These are phyloP conservation scores for Saccharomyces hybrid DNA, from an alignment of 1,139 yeast genomes.

Conservation along the genomic window DNA sequence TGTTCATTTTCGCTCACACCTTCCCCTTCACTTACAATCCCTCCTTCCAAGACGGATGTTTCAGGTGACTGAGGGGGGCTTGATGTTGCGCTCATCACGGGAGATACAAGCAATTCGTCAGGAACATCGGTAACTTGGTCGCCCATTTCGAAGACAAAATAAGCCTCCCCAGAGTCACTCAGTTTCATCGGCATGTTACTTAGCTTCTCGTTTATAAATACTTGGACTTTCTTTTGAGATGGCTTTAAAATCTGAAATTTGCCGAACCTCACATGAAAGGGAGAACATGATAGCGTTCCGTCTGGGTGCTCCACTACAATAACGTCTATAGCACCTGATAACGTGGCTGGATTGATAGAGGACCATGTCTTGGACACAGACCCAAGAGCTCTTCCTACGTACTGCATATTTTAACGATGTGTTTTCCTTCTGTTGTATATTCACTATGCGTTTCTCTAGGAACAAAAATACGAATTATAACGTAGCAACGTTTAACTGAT, in stretches of 20 bases:
- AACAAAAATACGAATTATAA: background rate
- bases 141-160: constrained; percentile 86
- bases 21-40: constrained; percentile 4
- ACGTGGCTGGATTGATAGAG: constrained; percentile 90
- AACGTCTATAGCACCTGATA: constrained; percentile 95
- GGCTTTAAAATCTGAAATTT: constrained; percentile 88
- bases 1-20: constrained; percentile 2
- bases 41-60: constrained; percentile 33
- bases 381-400: constrained; percentile 92
- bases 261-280: constrained; percentile 95
- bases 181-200: constrained; percentile 90
- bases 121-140: constrained; percentile 55
- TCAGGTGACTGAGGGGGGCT: constrained; percentile 55
- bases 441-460: background rate
- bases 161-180: constrained; percentile 98
- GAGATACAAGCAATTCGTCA: constrained; percentile 76
- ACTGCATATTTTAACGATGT: constrained; percentile 54
- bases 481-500: background rate
- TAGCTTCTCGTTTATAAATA: constrained; percentile 72
- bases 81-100: constrained; percentile 74
- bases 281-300: constrained; percentile 81
- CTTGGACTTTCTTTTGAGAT: constrained; percentile 90
- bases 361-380: constrained; percentile 96
- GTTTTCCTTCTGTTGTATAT: background rate
- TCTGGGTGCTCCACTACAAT: constrained; percentile 91